Evolutionary conservation across 495 filamentous ascomycete genomes (phyloP), one percentile per base, ranked within the genome.

Genomic region (Coniosporium apollinis): DNA sequence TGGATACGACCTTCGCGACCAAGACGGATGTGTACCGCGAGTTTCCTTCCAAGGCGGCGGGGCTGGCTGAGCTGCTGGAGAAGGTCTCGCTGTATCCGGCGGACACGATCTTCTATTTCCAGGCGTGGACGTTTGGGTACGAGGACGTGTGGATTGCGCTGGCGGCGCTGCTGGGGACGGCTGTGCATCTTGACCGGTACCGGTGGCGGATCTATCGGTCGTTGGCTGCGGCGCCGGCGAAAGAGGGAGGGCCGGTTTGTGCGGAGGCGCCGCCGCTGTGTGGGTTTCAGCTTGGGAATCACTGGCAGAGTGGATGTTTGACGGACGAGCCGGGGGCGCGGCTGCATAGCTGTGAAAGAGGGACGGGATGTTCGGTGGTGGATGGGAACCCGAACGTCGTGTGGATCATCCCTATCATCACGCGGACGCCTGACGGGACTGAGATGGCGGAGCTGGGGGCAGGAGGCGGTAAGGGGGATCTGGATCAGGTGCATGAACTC

Each of bases 141-240:
- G 83, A 93, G 52, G 81, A 94, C 37, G 83, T 93, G 0, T 94
- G 85, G 85, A 61, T 82, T 37, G 79, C 83, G 3, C 57, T 96
- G 9, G 74, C 82, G 1, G 68, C 73, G 9, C 67, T 70, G 7
- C 58, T 94, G 2, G 53, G 68, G 16, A 72, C 72, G 2, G 41
- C 83, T 72, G 69, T 94, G 6, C 86, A 96, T 41, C 64, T 93
- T 18, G 85, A 89, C 54, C 50, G 65, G 7, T 94, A 96, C 44
- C 83, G 89, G 44, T 61, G 71, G 46, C 51, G 61, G 1, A 64
- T 94, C 1, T 94, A 87, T 44, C 56, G 59, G 20, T 80, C 82
- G 8, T 62, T 94, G 7, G 45, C 54, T 0, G 54, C 44, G 1
- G 54, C 18, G 19, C 10, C 28, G 2, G 42, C 42, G 22, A 34